Evolutionary conservation across 192 early-diverging fungal genomes (phyloP).

Genomic region (Glomus cerebriforme): DNA sequence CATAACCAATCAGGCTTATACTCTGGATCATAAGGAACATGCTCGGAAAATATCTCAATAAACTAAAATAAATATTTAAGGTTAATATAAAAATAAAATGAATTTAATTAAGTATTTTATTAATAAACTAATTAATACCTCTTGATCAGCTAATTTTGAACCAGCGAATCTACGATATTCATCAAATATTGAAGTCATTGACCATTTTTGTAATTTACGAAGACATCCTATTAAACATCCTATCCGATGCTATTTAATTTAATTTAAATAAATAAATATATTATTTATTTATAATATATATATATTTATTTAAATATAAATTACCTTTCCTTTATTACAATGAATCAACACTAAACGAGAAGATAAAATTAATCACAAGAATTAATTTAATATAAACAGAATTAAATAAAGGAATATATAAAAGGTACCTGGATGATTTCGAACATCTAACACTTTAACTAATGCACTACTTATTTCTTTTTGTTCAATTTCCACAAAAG

Average conservation of each 20-base stretch:
- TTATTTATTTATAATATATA: too few relatives aligned
- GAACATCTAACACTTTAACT: constrained; percentile 51
- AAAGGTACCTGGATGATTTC: constrained; percentile 60
- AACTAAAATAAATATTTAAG: constrained; percentile 41
- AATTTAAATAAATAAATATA: neutral
- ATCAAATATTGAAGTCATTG: constrained; percentile 95
- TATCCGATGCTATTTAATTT: too few relatives aligned
- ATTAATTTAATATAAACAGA: too few relatives aligned
- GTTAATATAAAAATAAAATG: neutral
- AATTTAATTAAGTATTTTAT: too few relatives aligned
- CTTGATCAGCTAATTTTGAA: too few relatives aligned
- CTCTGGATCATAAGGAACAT: constrained; percentile 47
- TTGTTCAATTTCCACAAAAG: constrained; percentile 64
- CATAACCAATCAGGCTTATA: constrained; percentile 56
- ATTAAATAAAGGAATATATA: neutral
- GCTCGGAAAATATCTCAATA: constrained; percentile 56
- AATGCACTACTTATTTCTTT: constrained; percentile 52
- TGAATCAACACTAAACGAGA: constrained; percentile 54
- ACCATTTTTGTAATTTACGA: constrained; percentile 93
- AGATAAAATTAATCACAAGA: neutral
- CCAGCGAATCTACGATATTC: too few relatives aligned
- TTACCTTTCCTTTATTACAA: constrained; percentile 91
- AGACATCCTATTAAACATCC: constrained; percentile 94
- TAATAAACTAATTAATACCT: constrained; percentile 58
- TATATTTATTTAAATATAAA: too few relatives aligned